These are phyloP conservation scores for Jamesozyma lodderae DNA, from an alignment of 805 yeast genomes.

Conservation along the genomic window DNA sequence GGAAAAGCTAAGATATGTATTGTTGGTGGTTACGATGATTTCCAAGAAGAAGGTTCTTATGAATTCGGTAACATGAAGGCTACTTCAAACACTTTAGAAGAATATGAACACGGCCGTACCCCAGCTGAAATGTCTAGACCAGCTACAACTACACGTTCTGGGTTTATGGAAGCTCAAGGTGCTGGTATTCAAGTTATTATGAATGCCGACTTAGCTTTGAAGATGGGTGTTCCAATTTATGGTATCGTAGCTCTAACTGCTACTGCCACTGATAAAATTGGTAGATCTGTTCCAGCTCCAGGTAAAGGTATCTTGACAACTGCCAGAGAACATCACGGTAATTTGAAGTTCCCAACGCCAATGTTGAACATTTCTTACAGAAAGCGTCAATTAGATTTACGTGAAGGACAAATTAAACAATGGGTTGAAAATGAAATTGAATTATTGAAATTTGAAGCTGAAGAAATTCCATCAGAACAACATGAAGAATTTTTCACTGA, in stretches of 20 bases:
- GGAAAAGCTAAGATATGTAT: slow-evolving; percentile 94
- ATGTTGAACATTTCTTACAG: slow-evolving; percentile 87
- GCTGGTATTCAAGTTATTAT: slow-evolving; percentile 95
- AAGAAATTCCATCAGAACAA: slow-evolving; percentile 39
- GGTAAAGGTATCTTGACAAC: slow-evolving; percentile 98
- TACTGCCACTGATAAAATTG: slow-evolving; percentile 97
- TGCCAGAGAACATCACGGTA: slow-evolving; percentile 87
- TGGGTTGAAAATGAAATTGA: slow-evolving; percentile 83
- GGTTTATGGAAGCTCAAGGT: slow-evolving; percentile 99
- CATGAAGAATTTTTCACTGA: slow-evolving; percentile 61
- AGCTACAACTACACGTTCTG: slow-evolving; percentile 88
- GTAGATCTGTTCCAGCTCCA: slow-evolving; percentile 99
- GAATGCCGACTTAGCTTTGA: slow-evolving; percentile 87
- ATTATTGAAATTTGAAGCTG: slow-evolving; percentile 62
- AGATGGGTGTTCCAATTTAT: slow-evolving; percentile 98
- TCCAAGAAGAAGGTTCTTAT: slow-evolving; percentile 97
- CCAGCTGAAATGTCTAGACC: slow-evolving; percentile 99
- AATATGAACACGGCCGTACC: slow-evolving; percentile 90
- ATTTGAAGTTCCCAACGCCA: slow-evolving; percentile 68
- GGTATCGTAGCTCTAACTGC: slow-evolving; percentile 92
- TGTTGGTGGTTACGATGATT: slow-evolving; percentile 99
- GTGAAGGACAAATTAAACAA: slow-evolving; percentile 64
- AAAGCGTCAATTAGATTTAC: slow-evolving; percentile 75
- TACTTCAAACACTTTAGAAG: slow-evolving; percentile 82
- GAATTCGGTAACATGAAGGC: slow-evolving; percentile 99